Evolutionary conservation across 345 rosid genomes (phyloP).

Genomic region (Corymbia maculata): DNA sequence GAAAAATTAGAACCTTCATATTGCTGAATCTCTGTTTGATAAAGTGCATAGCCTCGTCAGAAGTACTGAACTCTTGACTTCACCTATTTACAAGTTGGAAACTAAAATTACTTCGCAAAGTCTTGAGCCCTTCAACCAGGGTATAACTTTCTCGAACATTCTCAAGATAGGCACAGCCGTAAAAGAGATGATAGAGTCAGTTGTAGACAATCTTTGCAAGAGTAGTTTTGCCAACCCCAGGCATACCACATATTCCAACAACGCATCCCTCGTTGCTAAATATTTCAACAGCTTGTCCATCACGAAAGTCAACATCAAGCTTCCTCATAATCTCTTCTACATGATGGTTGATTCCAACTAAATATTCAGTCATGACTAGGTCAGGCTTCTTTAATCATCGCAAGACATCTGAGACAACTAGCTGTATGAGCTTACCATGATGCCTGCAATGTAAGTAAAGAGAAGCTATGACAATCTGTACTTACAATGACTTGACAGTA

Average conservation of each 20-base stretch:
- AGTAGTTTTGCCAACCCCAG: constrained; percentile 12
- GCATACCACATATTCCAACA: constrained; percentile 9
- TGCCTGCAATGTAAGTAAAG: background rate
- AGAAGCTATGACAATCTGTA: background rate
- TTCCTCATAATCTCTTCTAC: background rate
- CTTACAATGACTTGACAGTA: background rate
- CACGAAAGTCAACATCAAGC: background rate
- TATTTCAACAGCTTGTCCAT: background rate
- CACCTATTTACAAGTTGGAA: background rate
- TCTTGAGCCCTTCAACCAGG: background rate
- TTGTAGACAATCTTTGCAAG: constrained; percentile 3
- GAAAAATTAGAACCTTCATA: background rate
- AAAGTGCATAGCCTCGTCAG: background rate
- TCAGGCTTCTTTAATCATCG: background rate
- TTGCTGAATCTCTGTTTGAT: background rate
- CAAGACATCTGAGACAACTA: background rate
- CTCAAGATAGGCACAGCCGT: background rate
- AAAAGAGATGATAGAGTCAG: background rate
- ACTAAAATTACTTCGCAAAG: rapidly evolving
- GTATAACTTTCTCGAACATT: background rate
- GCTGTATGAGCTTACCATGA: background rate
- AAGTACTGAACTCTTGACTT: background rate
- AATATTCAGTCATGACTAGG: background rate
- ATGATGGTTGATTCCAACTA: background rate
- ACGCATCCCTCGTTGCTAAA: rapidly evolving